phyloP scores from a whole-genome alignment of 2,329 filamentous ascomycete species.

The Plectosphaerella cucumerina region DNA sequence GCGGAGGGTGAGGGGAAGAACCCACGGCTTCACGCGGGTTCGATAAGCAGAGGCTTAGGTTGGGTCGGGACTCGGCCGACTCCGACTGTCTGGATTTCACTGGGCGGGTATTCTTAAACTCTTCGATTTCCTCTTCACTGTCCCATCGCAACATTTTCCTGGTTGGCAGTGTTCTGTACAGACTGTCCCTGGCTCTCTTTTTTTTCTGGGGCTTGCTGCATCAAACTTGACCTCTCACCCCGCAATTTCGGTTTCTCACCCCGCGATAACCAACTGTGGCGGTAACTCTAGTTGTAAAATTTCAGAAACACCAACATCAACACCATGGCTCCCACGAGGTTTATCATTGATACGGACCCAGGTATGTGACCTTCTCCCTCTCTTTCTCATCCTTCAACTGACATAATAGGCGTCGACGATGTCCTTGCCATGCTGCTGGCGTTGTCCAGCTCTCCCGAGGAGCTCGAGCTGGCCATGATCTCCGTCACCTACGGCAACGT shows the following conservation, averaged over 20 bases:
- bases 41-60: not conserved
- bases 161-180: too few relatives aligned
- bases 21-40: not conserved
- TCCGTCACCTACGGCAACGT: slow-evolving; percentile 95
- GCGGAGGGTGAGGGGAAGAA: too few relatives aligned
- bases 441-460: slow-evolving; percentile 74
- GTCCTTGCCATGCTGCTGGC: slow-evolving; percentile 83
- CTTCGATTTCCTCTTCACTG: too few relatives aligned
- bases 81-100: not conserved
- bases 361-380: slow-evolving; percentile 39
- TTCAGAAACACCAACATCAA: not conserved
- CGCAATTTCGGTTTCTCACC: not conserved
- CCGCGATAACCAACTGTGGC: not conserved
- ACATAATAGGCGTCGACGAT: slow-evolving; percentile 73
- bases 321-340: slow-evolving; percentile 63
- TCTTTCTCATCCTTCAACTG: not conserved
- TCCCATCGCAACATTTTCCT: too few relatives aligned
- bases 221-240: not conserved
- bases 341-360: slow-evolving; percentile 97
- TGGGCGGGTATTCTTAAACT: too few relatives aligned
- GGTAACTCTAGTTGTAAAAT: not conserved
- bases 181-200: not conserved
- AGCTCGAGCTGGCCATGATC: slow-evolving; percentile 80
- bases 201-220: not conserved
- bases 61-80: not conserved